Conservation (phyloP, 805 yeast species). For the Candida krabiensis region DNA sequence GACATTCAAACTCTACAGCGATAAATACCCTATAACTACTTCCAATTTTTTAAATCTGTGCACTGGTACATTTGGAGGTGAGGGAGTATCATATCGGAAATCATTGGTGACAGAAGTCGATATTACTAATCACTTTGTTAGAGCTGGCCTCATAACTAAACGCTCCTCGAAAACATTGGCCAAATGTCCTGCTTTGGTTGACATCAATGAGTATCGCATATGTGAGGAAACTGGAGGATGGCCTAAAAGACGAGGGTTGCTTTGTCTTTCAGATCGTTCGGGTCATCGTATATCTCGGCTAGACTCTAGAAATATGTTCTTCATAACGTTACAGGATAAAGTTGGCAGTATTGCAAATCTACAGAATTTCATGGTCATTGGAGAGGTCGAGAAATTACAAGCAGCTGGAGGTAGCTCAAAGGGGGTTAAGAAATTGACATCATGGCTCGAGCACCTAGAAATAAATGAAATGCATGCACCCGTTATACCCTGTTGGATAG, state of each 20-base stretch:
- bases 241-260: constrained; percentile 11
- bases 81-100: constrained; percentile 15
- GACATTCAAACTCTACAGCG: constrained; percentile 12
- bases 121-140: constrained; percentile 31
- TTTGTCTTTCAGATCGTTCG: constrained; percentile 18
- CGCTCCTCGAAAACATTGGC: constrained; percentile 4
- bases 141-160: constrained; percentile 21
- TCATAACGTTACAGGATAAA: constrained; percentile 24
- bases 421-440: constrained; percentile 2
- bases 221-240: constrained; percentile 1
- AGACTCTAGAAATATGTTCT: constrained; percentile 21
- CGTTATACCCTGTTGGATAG: constrained; percentile 17
- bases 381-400: constrained; percentile 17
- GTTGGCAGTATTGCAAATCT: constrained; percentile 7
- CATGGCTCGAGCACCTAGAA: constrained; percentile 16
- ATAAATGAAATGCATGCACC: constrained; percentile 22
- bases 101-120: constrained; percentile 24
- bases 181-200: constrained; percentile 4
- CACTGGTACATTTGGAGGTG: constrained; percentile 9
- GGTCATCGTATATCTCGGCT: not conserved
- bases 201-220: constrained; percentile 7
- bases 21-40: constrained; percentile 15
- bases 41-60: constrained; percentile 16
- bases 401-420: not conserved
- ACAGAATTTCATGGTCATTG: constrained; percentile 24